Base-by-base conservation (phyloP, 2,329 filamentous ascomycete genomes). In the Torrubiella hemipterigena region DNA sequence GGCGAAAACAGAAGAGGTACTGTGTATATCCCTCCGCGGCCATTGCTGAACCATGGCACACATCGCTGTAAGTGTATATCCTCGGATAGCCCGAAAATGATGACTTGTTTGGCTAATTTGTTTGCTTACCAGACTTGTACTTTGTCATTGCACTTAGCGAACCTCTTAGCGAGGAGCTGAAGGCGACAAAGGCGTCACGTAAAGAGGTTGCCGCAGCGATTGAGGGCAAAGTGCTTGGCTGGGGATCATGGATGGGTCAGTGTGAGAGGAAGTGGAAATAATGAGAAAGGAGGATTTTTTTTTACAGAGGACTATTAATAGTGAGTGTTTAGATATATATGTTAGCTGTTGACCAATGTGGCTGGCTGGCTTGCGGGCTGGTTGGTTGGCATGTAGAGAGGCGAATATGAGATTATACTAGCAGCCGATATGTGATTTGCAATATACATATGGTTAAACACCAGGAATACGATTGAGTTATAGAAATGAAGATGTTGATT, bases 51-150 rank as follows among this genome's bases (percentile, higher is more conserved):
- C 17, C 61, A 70, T 39, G 67, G 67, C 0, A 53, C 55, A 15
- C 65, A 72, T 45, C 51, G 67, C 34, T 73, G 58, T 59, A 44
- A 49, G 55, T 43, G n/a, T n/a, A n/a, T n/a, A n/a, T n/a, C n/a
- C n/a, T n/a, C n/a, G n/a, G n/a, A n/a, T n/a, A n/a, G n/a, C n/a
- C n/a, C n/a, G n/a, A n/a, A n/a, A n/a, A n/a, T n/a, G n/a, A n/a
- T n/a, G n/a, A n/a, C n/a, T n/a, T n/a, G n/a, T 3, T 11, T 24
- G 2, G 16, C 29, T 37, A 21, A 39, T 14, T 7, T 7, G 13
- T 14, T 15, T 16, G 27, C 15, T 9, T 9, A 3, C 17, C 21
- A 59, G 58, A 69, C 33, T 65, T 67, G 45, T 71, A 56, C 35
- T 52, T 65, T 38, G 44, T 71, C 12, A 43, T 71, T 30, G 65